Evolutionary conservation across 192 early-diverging fungal species (phyloP).

Genomic region (Backusella macrospora): DNA sequence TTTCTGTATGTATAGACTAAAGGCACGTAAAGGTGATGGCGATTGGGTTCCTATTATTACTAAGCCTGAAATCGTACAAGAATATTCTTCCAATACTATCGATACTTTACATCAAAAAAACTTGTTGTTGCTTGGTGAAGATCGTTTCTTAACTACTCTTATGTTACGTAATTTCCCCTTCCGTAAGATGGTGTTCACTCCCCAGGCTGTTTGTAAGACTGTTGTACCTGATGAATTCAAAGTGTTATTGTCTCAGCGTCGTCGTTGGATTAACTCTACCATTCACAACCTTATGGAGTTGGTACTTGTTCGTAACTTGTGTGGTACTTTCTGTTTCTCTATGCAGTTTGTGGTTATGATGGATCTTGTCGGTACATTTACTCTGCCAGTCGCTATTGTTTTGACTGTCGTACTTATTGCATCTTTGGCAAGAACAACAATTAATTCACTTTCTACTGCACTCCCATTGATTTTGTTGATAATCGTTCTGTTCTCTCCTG

Average conservation of each 20-base stretch:
- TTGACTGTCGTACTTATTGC: conserved; percentile 68
- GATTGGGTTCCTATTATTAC: conserved; percentile 87
- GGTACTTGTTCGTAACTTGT: conserved; percentile 90
- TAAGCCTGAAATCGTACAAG: conserved; percentile 87
- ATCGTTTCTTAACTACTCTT: conserved; percentile 87
- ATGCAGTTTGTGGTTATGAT: conserved; percentile 86
- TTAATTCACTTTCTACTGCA: conserved; percentile 55
- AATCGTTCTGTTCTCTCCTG: conserved; percentile 84
- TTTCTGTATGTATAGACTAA: conserved; percentile 98
- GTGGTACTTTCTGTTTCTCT: conserved; percentile 97
- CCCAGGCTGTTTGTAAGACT: conserved; percentile 83
- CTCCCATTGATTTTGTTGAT: conserved; percentile 76
- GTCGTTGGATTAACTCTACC: conserved; percentile 97
- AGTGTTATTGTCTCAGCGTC: conserved; percentile 85
- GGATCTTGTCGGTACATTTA: conserved; percentile 76
- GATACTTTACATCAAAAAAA: conserved; percentile 87
- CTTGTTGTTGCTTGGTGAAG: conserved; percentile 83
- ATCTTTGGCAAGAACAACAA: conserved; percentile 49
- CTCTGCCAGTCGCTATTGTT: conserved; percentile 73
- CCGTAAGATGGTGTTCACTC: conserved; percentile 88
- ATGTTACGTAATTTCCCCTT: conserved; percentile 87
- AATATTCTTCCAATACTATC: conserved; percentile 80
- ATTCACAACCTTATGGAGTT: conserved; percentile 94
- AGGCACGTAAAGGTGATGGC: conserved; percentile 72
- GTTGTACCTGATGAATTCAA: conserved; percentile 84